Evolutionary conservation across 1,284 basidiomycete genomes (phyloP).

Genomic region (Phylloporus sp.): DNA sequence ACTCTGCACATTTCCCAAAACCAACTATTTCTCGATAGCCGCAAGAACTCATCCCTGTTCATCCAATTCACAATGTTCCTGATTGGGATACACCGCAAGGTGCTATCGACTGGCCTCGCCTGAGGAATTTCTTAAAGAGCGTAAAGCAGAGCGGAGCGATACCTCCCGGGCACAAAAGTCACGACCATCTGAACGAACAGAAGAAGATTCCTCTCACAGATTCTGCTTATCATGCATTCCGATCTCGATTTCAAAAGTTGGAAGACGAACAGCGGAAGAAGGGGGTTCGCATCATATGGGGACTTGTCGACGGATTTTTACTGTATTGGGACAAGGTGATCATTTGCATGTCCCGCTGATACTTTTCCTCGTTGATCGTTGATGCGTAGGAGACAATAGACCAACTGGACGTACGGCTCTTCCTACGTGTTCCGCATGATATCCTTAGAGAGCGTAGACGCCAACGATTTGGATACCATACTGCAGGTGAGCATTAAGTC

Average conservation of each 20-base stretch:
- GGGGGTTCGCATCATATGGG: conserved; percentile 71
- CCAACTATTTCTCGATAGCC: conserved; percentile 55
- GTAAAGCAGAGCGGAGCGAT: conserved; percentile 72
- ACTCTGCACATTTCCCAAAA: conserved; percentile 8
- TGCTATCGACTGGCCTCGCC: conserved; percentile 82
- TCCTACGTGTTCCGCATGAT: conserved; percentile 83
- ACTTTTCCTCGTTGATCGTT: conserved; percentile 5
- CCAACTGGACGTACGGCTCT: conserved; percentile 81
- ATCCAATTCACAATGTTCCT: conserved; percentile 79
- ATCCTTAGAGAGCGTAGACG: conserved; percentile 79
- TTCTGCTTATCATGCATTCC: conserved; percentile 56
- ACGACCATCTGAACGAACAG: conserved; percentile 90
- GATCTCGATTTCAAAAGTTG: conserved; percentile 55
- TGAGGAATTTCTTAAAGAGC: conserved; percentile 59
- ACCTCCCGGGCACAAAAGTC: conserved; percentile 74
- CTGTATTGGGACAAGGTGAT: conserved; percentile 86
- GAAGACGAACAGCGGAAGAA: conserved; percentile 47
- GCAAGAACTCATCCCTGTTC: conserved; percentile 82
- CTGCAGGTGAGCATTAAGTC: conserved; percentile 72
- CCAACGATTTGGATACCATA: conserved; percentile 87
- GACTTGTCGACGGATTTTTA: conserved; percentile 92
- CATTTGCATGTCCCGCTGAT: background rate
- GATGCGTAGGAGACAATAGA: conserved; percentile 69
- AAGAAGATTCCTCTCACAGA: conserved; percentile 65
- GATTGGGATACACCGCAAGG: conserved; percentile 92